These are phyloP conservation scores for Phaeosphaeriaceae sp. DNA, from an alignment of 2,329 filamentous ascomycete species.

Conservation along the genomic window DNA sequence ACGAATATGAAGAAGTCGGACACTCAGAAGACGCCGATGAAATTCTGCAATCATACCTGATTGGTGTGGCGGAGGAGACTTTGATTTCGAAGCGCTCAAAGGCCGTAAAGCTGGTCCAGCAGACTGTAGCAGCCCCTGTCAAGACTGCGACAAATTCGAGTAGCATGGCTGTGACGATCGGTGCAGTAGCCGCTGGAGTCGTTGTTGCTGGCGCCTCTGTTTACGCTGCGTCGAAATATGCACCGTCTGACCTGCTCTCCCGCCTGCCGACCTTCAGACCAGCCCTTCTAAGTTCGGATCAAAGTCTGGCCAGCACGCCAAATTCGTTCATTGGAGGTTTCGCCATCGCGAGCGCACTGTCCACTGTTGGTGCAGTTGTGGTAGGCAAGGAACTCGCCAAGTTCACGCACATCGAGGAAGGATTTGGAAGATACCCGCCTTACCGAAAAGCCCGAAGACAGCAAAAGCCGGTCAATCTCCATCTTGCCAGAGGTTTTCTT, in stretches of 20 bases:
- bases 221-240: conserved; percentile 19
- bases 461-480: conserved; percentile 19
- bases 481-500: conserved; percentile 54
- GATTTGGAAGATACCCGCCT: conserved; percentile 33
- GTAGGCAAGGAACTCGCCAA: conserved; percentile 45
- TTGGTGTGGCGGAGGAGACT: conserved; percentile 30
- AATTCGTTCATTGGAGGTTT: conserved; percentile 21
- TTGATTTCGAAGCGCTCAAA: conserved; percentile 30
- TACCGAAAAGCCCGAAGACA: conserved; percentile 15
- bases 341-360: conserved; percentile 25
- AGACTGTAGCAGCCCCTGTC: conserved; percentile 21
- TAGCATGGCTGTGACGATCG: conserved; percentile 10
- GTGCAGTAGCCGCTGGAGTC: conserved; percentile 16
- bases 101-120: conserved; percentile 48
- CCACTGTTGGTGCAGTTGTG: conserved; percentile 20
- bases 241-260: conserved; percentile 13
- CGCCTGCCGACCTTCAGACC: conserved; percentile 8
- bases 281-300: not conserved
- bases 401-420: conserved; percentile 49
- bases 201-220: conserved; percentile 16
- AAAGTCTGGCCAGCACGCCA: conserved; percentile 10
- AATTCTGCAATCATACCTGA: conserved; percentile 47
- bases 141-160: conserved; percentile 2
- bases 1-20: conserved; percentile 54
- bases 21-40: conserved; percentile 57